These are phyloP conservation scores for Aureobasidium sp. DNA, from an alignment of 2,329 filamentous ascomycete genomes.

Conservation along the genomic window DNA sequence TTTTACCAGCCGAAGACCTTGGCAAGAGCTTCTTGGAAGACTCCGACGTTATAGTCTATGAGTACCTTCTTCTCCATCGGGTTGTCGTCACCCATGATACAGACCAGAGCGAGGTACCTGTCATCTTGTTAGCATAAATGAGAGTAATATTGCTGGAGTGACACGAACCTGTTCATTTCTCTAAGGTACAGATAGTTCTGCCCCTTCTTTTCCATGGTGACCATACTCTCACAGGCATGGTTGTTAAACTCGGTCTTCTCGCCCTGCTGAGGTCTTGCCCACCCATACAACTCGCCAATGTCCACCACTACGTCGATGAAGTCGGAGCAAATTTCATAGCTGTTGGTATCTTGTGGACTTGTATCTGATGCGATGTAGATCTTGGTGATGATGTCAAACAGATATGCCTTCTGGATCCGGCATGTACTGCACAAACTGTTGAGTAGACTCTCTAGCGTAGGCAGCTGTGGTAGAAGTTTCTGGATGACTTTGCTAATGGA, in stretches of 20 bases:
- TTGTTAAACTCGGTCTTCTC: slow-evolving; percentile 33
- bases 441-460: slow-evolving; percentile 86
- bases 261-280: slow-evolving; percentile 40
- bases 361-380: slow-evolving; percentile 98
- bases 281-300: slow-evolving; percentile 92
- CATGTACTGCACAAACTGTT: slow-evolving; percentile 91
- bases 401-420: slow-evolving; percentile 93
- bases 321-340: slow-evolving; percentile 96
- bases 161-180: slow-evolving; percentile 57
- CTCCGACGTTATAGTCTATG: slow-evolving; percentile 81
- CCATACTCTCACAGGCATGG: slow-evolving; percentile 54
- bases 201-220: slow-evolving; percentile 53
- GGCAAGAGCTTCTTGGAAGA: slow-evolving; percentile 69
- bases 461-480: slow-evolving; percentile 88
- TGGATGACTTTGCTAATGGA: slow-evolving; percentile 98
- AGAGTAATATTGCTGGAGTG: not conserved
- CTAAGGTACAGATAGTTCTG: slow-evolving; percentile 56
- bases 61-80: slow-evolving; percentile 76
- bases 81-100: slow-evolving; percentile 76
- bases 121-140: not conserved
- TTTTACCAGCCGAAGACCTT: slow-evolving; percentile 56
- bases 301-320: slow-evolving; percentile 99
- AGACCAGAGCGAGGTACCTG: slow-evolving; percentile 71
- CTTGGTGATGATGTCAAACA: slow-evolving; percentile 96
- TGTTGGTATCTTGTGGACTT: slow-evolving; percentile 85